These are phyloP conservation scores for Candolleomyces efflorescens DNA, from an alignment of 768 basidiomycete genomes.

Conservation along the genomic window DNA sequence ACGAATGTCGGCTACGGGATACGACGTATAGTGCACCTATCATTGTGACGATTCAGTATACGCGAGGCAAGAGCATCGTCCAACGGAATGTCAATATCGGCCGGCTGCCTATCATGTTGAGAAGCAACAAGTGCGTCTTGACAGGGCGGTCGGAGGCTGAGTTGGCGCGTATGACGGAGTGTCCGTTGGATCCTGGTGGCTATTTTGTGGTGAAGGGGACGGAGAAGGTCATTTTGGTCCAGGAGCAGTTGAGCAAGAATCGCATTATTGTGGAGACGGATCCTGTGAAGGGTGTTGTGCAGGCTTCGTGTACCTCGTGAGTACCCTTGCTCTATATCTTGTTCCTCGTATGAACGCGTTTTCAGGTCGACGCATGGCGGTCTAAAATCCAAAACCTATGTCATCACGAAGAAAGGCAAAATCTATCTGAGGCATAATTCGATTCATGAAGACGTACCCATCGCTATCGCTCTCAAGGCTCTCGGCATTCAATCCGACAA, in stretches of 20 bases:
- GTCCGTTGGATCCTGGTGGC: conserved; percentile 98
- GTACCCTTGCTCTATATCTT: conserved; percentile 26
- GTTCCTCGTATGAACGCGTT: background rate
- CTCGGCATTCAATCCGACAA: conserved; percentile 96
- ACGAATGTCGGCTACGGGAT: conserved; percentile 95
- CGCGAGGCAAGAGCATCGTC: conserved; percentile 85
- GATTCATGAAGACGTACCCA: conserved; percentile 94
- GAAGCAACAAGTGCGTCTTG: conserved; percentile 92
- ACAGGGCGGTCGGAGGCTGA: conserved; percentile 72
- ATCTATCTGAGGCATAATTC: conserved; percentile 98
- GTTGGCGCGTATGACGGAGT: conserved; percentile 93
- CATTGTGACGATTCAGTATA: conserved; percentile 92
- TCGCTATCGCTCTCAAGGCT: conserved; percentile 94
- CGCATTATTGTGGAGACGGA: conserved; percentile 98
- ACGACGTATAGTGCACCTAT: conserved; percentile 93
- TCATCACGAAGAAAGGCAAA: conserved; percentile 89
- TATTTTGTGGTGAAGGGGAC: conserved; percentile 99
- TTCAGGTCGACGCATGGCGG: conserved; percentile 75
- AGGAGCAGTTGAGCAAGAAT: conserved; percentile 98
- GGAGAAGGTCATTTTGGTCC: conserved; percentile 98
- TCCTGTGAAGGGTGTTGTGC: conserved; percentile 81
- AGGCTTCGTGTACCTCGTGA: conserved; percentile 95
- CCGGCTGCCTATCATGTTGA: conserved; percentile 91
- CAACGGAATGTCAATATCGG: conserved; percentile 87
- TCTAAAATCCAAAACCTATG: conserved; percentile 96